Conservation (phyloP, 257 asterid species). For the Rubia yunnanensis region DNA sequence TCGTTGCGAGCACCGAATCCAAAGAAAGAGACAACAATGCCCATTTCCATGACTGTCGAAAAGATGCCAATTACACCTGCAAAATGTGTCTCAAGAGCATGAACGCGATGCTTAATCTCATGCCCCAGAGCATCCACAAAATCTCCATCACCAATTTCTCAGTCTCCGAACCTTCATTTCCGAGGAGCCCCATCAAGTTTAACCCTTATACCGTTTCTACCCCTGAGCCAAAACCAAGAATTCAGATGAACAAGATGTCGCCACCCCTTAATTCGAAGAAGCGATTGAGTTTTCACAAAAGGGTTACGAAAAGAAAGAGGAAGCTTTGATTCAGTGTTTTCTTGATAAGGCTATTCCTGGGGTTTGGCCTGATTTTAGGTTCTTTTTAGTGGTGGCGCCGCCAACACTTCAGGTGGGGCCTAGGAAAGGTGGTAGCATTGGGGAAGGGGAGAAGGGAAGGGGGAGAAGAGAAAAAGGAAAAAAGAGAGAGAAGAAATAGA, state of each 20-base stretch:
- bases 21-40: slow-evolving; percentile 37
- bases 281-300: slow-evolving; percentile 19
- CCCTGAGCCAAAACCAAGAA: slow-evolving; percentile 32
- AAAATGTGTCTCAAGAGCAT: slow-evolving; percentile 75
- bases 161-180: slow-evolving; percentile 27
- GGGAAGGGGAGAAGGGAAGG: no score
- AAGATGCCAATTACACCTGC: slow-evolving; percentile 73
- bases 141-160: slow-evolving; percentile 44
- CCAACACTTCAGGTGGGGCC: no score
- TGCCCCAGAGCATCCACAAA: slow-evolving; percentile 36
- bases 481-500: no score
- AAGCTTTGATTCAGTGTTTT: slow-evolving; percentile 21
- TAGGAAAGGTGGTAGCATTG: no score
- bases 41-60: slow-evolving; percentile 74
- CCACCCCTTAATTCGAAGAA: slow-evolving; percentile 27
- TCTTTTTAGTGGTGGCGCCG: slow-evolving; percentile 33
- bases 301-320: slow-evolving; percentile 28
- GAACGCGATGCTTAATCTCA: slow-evolving; percentile 76
- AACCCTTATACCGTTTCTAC: slow-evolving; percentile 31
- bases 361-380: slow-evolving; percentile 29
- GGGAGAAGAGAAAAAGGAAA: no score
- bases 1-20: slow-evolving; percentile 30
- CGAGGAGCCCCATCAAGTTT: slow-evolving; percentile 48
- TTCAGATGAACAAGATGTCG: slow-evolving; percentile 13
- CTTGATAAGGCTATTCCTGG: slow-evolving; percentile 28